Conservation (phyloP, 257 asterid genomes). For the Plectranthus barbatus region DNA sequence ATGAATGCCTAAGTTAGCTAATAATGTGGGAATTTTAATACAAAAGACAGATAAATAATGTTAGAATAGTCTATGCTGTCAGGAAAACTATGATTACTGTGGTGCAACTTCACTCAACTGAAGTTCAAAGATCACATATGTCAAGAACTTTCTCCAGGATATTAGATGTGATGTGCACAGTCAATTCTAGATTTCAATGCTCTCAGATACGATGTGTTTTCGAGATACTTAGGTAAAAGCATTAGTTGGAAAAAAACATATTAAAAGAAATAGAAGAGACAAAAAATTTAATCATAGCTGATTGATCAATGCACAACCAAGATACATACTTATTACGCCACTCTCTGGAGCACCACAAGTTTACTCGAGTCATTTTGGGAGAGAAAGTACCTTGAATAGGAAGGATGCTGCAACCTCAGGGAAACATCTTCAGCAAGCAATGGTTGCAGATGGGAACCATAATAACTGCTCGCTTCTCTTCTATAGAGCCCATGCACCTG, state of each 20-base stretch:
- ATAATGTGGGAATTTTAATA: too few species aligned
- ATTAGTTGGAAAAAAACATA: neutral
- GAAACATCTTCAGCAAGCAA: conserved; percentile 9
- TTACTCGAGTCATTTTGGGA: neutral
- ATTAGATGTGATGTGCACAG: too few species aligned
- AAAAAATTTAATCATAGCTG: neutral
- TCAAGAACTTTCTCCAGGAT: neutral
- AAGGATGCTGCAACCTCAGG: conserved; percentile 17
- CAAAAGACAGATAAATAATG: neutral
- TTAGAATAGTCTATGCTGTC: neutral
- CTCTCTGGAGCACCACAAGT: neutral
- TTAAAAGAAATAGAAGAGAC: too few species aligned
- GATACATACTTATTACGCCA: neutral
- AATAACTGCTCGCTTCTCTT: conserved; percentile 17
- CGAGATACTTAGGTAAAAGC: neutral
- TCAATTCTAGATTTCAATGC: neutral
- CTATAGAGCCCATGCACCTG: conserved; percentile 24
- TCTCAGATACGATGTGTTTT: neutral
- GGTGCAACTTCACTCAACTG: neutral
- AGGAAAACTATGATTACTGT: neutral
- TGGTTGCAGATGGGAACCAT: conserved; percentile 19
- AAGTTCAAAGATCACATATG: conserved; percentile 1
- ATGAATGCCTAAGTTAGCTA: too few species aligned
- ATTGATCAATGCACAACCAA: neutral
- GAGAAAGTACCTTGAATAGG: conserved; percentile 33